Conservation (phyloP, 345 rosid species). For the Combretum micranthum region DNA sequence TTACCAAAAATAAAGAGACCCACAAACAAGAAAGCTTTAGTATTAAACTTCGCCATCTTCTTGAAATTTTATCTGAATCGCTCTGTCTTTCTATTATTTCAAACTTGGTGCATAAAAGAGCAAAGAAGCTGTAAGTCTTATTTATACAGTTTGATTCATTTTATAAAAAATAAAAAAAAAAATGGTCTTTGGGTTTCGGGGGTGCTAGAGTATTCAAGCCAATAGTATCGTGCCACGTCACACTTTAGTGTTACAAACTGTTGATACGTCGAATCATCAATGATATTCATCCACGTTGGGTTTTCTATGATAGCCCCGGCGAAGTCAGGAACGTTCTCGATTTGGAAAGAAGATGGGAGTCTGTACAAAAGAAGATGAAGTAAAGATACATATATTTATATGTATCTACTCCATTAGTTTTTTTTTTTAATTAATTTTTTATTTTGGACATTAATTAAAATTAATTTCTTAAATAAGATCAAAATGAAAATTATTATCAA, state of each 20-base stretch:
- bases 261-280: slow-evolving; percentile 16
- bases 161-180: too few species aligned
- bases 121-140: too few species aligned
- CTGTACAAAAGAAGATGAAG: too few species aligned
- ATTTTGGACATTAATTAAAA: too few species aligned
- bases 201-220: slow-evolving; percentile 19
- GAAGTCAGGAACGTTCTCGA: slow-evolving; percentile 15
- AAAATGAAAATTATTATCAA: too few species aligned
- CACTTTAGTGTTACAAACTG: slow-evolving; percentile 4
- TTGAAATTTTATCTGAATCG: background rate
- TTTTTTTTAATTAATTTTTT: too few species aligned
- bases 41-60: slow-evolving; percentile 18
- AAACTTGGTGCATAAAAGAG: background rate
- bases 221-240: slow-evolving; percentile 16
- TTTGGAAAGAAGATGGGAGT: background rate
- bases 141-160: too few species aligned
- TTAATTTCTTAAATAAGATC: too few species aligned
- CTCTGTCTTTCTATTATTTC: background rate
- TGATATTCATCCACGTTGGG: background rate
- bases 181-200: too few species aligned
- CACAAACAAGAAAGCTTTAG: slow-evolving; percentile 9
- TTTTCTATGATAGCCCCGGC: background rate
- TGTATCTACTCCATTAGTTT: too few species aligned
- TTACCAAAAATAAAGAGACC: slow-evolving; percentile 27
- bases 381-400: too few species aligned